Evolutionary conservation across 1,284 basidiomycete genomes (phyloP).

Genomic region (Boletellus deceptivus): DNA sequence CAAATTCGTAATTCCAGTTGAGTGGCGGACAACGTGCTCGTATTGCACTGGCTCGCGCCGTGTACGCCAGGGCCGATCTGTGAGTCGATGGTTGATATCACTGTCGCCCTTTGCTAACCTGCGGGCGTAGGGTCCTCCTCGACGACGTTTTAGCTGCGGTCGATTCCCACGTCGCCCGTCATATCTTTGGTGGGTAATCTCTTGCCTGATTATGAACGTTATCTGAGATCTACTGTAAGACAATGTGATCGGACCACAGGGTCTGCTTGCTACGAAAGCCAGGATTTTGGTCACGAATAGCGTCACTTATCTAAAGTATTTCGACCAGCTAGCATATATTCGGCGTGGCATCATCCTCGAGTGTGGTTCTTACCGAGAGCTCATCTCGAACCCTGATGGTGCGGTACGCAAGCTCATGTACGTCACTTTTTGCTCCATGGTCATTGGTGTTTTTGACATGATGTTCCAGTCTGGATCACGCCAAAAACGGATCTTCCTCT

Average conservation of each 20-base stretch:
- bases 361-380: conserved; percentile 63
- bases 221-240: conserved; percentile 44
- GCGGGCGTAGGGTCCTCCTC: conserved; percentile 25
- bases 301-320: conserved; percentile 79
- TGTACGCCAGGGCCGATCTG: conserved; percentile 54
- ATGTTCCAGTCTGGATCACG: conserved; percentile 9
- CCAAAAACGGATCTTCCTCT: conserved; percentile 43
- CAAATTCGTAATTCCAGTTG: conserved; percentile 28
- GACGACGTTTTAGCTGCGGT: conserved; percentile 51
- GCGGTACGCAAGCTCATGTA: conserved; percentile 84
- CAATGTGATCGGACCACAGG: conserved; percentile 86
- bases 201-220: background rate
- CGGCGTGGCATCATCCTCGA: conserved; percentile 86
- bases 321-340: conserved; percentile 79
- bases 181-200: conserved; percentile 50
- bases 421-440: conserved; percentile 27
- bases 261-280: conserved; percentile 83
- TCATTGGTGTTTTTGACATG: background rate
- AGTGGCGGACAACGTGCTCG: conserved; percentile 63
- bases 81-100: conserved; percentile 16
- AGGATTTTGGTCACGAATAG: conserved; percentile 89
- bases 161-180: conserved; percentile 74
- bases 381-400: conserved; percentile 63
- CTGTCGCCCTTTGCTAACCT: background rate
- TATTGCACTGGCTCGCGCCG: conserved; percentile 53